Conservation (phyloP, 129 eudicot genomes). For the Flaveria bidentis region DNA sequence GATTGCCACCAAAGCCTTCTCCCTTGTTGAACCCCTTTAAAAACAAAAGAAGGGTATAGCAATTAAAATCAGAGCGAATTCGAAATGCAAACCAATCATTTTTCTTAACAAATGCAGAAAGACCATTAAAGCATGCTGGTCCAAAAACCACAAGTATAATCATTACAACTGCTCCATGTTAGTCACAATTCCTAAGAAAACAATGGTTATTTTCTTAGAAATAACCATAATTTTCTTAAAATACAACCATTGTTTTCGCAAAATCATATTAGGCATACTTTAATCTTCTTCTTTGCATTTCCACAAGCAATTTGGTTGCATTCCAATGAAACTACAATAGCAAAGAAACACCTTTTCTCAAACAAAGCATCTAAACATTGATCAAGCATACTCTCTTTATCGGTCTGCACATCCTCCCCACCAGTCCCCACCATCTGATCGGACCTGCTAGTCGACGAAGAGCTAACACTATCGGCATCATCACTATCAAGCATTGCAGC, state of each 20-base stretch:
- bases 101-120: not conserved
- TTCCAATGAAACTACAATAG: not conserved
- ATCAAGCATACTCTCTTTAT: constrained; percentile 73
- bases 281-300: not conserved
- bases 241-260: too few relatives aligned
- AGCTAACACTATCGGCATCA: constrained; percentile 80
- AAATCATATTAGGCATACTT: too few relatives aligned
- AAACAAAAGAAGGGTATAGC: not conserved
- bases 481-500: constrained; percentile 81
- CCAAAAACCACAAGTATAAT: not conserved
- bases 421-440: constrained; percentile 46
- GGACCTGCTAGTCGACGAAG: constrained; percentile 56
- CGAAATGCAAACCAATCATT: not conserved
- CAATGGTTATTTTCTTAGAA: not conserved
- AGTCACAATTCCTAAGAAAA: not conserved
- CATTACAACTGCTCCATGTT: not conserved
- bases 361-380: constrained; percentile 68
- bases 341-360: constrained; percentile 71
- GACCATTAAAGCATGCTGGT: not conserved
- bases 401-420: constrained; percentile 57
- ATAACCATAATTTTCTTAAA: not conserved
- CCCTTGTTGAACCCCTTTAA: constrained; percentile 84
- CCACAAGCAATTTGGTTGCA: not conserved
- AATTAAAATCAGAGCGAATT: too few relatives aligned
- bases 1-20: constrained; percentile 70